Evolutionary conservation across 805 yeast species (phyloP), one percentile per base, ranked within the genome.

Genomic region (Pichia paraexigua): DNA sequence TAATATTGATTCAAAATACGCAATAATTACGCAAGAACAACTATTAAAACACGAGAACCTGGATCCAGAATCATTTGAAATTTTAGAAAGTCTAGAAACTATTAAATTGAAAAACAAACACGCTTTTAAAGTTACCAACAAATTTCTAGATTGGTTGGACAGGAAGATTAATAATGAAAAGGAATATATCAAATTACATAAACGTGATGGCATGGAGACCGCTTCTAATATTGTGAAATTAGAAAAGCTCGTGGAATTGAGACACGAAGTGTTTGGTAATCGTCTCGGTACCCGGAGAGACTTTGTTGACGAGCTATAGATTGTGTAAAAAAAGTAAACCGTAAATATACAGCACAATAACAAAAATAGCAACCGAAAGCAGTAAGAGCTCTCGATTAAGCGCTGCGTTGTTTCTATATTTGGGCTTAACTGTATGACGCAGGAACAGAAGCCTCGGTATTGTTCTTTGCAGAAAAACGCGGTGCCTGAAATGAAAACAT

Each of bases 211-310:
- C n/a, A n/a, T 2, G 6, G 49, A 45, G 8, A 15, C 35, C 13
- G 46, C 41, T 27, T 13, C 28, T 11, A 15, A 10, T 11, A 32
- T 40, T 11, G 41, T 47, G 8, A 53, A 69, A 63, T 56, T 59
- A 52, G 67, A 55, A 56, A 71, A 56, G 22, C 48, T 69, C 18
- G 52, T 61, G 4, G 52, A 43, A 4, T 43, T 64, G 17, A 76
- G 95, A 59, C 92, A 87, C 62, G 62, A 68, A 22, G 78, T 83
- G 1, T 88, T 88, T 68, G 96, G 96, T 1, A 88, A 88, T 60
- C 87, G 86, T 20, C 71, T 77, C 61, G 95, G 85, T 0, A 65
- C 76, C 51, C 73, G 94, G 54, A 85, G 84, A 62, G 81, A 78
- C 8, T 66, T 73, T 43, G 72, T 20, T 2, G 53, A 51, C 15